A percentile compares a stretch with the other conserved stretches of the same genome.
Conservation (phyloP, 306 rosid genomes). For the Acacia confusa region DNA sequence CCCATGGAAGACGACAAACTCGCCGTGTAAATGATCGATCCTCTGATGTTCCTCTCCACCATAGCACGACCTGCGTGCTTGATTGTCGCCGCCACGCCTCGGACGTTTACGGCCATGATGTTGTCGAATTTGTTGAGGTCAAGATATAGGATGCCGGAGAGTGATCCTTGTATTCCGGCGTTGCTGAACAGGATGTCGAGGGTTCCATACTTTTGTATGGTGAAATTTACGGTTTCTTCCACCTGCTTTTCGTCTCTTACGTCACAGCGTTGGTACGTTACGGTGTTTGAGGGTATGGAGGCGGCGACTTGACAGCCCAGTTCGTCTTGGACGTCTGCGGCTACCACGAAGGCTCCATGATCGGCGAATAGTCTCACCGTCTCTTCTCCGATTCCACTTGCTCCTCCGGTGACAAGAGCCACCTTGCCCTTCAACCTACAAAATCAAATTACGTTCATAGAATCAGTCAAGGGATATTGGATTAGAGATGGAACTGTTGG, state of each 20-base stretch:
- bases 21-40: not conserved
- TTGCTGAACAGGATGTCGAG: not conserved
- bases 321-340: not conserved
- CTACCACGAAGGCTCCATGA: not conserved
- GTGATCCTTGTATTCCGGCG: not conserved
- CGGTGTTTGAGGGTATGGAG: not conserved
- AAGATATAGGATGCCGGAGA: not conserved
- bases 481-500: no score
- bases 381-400: not conserved
- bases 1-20: not conserved
- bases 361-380: not conserved
- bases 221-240: not conserved
- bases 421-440: not conserved
- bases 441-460: not conserved
- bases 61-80: not conserved
- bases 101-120: not conserved
- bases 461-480: no score
- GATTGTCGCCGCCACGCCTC: not conserved
- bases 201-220: not conserved
- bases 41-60: not conserved
- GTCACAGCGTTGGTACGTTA: not conserved
- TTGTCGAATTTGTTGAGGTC: not conserved
- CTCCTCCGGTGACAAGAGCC: not conserved
- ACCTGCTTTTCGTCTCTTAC: not conserved
- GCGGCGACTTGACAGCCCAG: not conserved